Evolutionary conservation across 352 stramenopile species (phyloP).

Genomic region (Pythium coloratum): DNA sequence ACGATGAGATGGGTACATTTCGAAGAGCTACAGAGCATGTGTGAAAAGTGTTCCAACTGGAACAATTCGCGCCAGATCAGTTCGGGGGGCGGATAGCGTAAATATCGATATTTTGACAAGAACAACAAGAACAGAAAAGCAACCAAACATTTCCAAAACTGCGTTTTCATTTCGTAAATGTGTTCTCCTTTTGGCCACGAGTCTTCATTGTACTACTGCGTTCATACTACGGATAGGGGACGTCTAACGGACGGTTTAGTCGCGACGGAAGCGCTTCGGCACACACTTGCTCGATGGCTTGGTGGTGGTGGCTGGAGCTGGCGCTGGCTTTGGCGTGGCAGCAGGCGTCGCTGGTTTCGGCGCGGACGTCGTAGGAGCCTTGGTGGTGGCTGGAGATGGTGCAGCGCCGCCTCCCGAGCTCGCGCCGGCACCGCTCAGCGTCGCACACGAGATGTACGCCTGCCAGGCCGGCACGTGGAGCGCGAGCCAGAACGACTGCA

Average conservation of each 20-base stretch:
- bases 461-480: conserved; percentile 41
- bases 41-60: not conserved
- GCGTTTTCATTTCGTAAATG: too few species aligned
- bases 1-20: not conserved
- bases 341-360: not conserved
- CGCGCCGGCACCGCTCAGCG: conserved; percentile 11
- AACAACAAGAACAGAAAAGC: not conserved
- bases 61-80: too few species aligned
- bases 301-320: not conserved
- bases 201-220: too few species aligned
- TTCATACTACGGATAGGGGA: not conserved
- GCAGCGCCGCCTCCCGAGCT: not conserved
- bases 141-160: too few species aligned
- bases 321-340: not conserved
- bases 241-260: not conserved
- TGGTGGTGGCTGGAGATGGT: not conserved
- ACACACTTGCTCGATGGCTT: conserved; percentile 9
- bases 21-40: too few species aligned
- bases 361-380: not conserved
- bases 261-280: conserved; percentile 7
- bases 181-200: too few species aligned
- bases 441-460: conserved; percentile 31
- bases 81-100: too few species aligned
- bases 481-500: conserved; percentile 41
- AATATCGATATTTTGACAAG: not conserved